Evolutionary conservation across 1,284 basidiomycete genomes (phyloP).

Genomic region (Hypsizygus ulmarius): DNA sequence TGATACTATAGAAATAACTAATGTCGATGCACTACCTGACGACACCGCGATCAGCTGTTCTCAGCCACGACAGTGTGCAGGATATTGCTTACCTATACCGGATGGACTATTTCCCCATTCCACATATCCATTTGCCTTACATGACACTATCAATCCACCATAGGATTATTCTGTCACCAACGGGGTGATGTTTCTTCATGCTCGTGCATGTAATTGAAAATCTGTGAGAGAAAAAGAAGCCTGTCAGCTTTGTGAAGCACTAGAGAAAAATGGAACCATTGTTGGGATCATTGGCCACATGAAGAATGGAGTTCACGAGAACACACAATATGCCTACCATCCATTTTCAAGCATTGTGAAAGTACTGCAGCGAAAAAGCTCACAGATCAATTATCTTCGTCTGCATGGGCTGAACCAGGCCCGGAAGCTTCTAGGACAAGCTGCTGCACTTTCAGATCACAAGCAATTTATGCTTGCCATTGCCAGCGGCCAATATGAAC

Average conservation of each 20-base stretch:
- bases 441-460: constrained; percentile 16
- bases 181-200: constrained; percentile 17
- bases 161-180: constrained; percentile 23
- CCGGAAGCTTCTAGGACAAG: constrained; percentile 15
- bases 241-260: constrained; percentile 17
- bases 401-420: constrained; percentile 24
- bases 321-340: constrained; percentile 13
- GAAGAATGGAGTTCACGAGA: constrained; percentile 18
- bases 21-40: too few species aligned
- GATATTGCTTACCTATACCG: too few species aligned
- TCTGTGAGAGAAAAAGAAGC: too few species aligned
- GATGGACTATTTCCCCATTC: too few species aligned
- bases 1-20: too few species aligned
- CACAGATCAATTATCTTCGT: constrained; percentile 16
- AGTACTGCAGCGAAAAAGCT: constrained; percentile 17
- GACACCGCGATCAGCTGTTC: too few species aligned
- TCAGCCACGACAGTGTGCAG: too few species aligned
- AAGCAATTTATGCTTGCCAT: constrained; percentile 22
- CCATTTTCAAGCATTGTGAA: constrained; percentile 11
- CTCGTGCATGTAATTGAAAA: constrained; percentile 9
- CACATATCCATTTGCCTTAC: constrained; percentile 21
- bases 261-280: constrained; percentile 2
- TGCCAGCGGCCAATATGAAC: constrained; percentile 17
- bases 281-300: constrained; percentile 16
- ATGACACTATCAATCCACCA: constrained; percentile 20